Evolutionary conservation across 805 yeast genomes (phyloP).

Genomic region (Barnettozyma pratensis): DNA sequence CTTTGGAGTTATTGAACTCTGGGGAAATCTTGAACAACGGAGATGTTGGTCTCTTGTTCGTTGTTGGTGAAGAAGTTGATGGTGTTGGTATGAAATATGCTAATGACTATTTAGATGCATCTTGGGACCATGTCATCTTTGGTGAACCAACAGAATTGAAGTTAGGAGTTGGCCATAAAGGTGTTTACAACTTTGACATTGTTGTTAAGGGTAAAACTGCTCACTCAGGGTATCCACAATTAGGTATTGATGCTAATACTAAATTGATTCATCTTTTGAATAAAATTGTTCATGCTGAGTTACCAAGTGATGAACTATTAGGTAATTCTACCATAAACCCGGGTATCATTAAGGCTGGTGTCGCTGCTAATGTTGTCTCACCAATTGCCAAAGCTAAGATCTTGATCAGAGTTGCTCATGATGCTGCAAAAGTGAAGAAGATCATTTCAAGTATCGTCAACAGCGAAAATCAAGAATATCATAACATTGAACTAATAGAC

Average conservation of each 20-base stretch:
- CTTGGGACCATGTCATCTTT: slow-evolving; percentile 59
- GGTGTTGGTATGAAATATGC: slow-evolving; percentile 59
- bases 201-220: slow-evolving; percentile 51
- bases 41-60: slow-evolving; percentile 54
- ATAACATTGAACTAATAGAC: slow-evolving; percentile 18
- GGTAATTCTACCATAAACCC: slow-evolving; percentile 61
- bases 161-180: slow-evolving; percentile 69
- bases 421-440: slow-evolving; percentile 32
- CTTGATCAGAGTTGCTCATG: slow-evolving; percentile 50
- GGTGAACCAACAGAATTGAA: slow-evolving; percentile 75
- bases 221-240: slow-evolving; percentile 68
- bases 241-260: slow-evolving; percentile 59
- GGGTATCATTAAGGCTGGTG: slow-evolving; percentile 55
- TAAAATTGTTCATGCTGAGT: slow-evolving; percentile 36
- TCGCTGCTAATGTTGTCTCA: slow-evolving; percentile 64
- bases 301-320: slow-evolving; percentile 47
- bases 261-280: slow-evolving; percentile 47
- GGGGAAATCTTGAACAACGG: slow-evolving; percentile 38
- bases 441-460: slow-evolving; percentile 27
- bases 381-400: slow-evolving; percentile 47
- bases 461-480: slow-evolving; percentile 24
- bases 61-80: slow-evolving; percentile 67
- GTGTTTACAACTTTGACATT: slow-evolving; percentile 39
- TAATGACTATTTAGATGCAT: slow-evolving; percentile 27
- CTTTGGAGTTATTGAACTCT: slow-evolving; percentile 38